Base-by-base conservation (phyloP, 306 rosid species). In the Sesbania bispinosa region DNA sequence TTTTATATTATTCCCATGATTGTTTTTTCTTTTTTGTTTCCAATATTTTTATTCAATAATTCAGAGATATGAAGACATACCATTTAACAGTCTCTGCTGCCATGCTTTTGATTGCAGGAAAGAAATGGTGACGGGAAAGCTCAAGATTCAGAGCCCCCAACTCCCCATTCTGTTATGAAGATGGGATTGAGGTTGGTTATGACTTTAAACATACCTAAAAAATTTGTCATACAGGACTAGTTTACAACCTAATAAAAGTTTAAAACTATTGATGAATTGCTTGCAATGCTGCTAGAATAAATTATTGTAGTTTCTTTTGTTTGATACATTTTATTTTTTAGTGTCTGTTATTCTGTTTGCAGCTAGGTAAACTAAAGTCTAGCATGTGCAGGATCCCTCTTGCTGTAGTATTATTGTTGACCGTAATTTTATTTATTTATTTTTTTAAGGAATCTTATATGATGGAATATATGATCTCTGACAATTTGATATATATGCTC, bases 131-230 rank as follows among this genome's bases (percentile, higher is more conserved):
- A 89, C 20, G 81, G 80, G 20, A 94, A 71, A 77, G 79, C 76
- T 79, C 96, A 76, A 53, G 97, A 89, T 55, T 89, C 96, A 29
- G 99, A 95, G 81, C 97, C 97, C 76, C 90, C 91, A 42, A 91
- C 99, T 71, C 97, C 99, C 43, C 96, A 85, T 84, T 81, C 96
- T 73, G 71, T 91, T 73, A 19, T 81, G 60, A 91, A 88, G 85
- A 90, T 90, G 95, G 86, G 97, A 71, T 86, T 82, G 62, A 89
- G 99, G 99, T 95, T 55, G 51, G 86, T 82, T 77, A 18, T 66
- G 66, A 62, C 60, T 50, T 81, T 33, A 66, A 62, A n/a, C 29
- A 33, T 41, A 55, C 54, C 70, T 59, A 35, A 48, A 42, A 4
- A 5, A 1, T 51, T 27, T 33, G 15, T 46, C 13, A 30, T 45